phyloP scores from a whole-genome alignment of 2,329 filamentous ascomycete genomes.

The Xylariaceae sp. region DNA sequence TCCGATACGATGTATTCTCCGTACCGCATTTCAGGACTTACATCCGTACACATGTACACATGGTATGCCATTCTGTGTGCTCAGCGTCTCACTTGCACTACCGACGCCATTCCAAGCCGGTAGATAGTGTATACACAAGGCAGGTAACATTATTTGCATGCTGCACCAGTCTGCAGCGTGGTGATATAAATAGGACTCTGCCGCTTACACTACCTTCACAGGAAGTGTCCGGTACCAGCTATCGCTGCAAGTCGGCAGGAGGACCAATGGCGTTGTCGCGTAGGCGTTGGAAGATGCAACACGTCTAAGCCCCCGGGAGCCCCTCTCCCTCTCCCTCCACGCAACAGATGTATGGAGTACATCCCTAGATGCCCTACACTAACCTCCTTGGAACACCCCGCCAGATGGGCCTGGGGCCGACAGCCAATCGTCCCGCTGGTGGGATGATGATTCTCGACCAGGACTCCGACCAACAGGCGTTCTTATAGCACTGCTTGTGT shows the following conservation, averaged over 20 bases:
- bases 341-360: no score
- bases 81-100: no score
- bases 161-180: conserved; percentile 3
- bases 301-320: conserved; percentile 4
- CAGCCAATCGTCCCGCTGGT: conserved; percentile 13
- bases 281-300: conserved; percentile 1
- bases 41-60: no score
- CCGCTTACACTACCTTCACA: conserved; percentile 9
- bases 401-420: conserved; percentile 3
- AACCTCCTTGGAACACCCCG: no score
- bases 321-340: conserved; percentile 6
- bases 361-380: no score
- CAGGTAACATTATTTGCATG: conserved; percentile 1
- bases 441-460: conserved; percentile 14
- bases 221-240: neutral
- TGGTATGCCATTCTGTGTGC: no score
- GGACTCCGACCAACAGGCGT: conserved; percentile 11
- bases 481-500: neutral
- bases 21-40: neutral
- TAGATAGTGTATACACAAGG: neutral
- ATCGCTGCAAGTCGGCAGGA: conserved; percentile 1
- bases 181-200: conserved; percentile 22
- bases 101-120: no score
- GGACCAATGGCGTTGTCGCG: conserved; percentile 5
- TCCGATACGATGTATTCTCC: neutral